Percentiles rank a stretch among this genome's conserved stretches.
Evolutionary conservation across 176 grass and related monocot genomes (phyloP).

Genomic region (Leersia perrieri): DNA sequence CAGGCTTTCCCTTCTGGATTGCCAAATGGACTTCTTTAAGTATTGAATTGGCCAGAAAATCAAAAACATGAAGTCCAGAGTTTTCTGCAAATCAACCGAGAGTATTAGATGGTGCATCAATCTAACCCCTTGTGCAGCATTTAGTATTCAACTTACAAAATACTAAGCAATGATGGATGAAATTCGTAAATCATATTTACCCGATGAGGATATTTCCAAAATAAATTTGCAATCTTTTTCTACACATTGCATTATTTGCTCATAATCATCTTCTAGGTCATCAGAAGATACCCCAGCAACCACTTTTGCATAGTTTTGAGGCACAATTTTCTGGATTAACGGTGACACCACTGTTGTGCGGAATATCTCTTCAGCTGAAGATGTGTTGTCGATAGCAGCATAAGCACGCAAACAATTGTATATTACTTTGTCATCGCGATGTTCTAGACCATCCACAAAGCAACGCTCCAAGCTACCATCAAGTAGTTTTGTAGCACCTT

Average conservation of each 20-base stretch:
- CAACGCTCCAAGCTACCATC: conserved; percentile 80
- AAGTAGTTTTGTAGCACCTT: conserved; percentile 75
- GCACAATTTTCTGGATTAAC: conserved; percentile 77
- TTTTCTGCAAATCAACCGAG: conserved; percentile 63
- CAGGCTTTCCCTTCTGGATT: conserved; percentile 87
- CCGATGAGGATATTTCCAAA: conserved; percentile 89
- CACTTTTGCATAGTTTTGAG: conserved; percentile 57
- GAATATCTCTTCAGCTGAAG: conserved; percentile 88
- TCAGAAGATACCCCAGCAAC: conserved; percentile 60
- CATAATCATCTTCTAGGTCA: conserved; percentile 79
- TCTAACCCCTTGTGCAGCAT: not conserved
- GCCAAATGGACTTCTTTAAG: conserved; percentile 86
- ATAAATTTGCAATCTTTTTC: conserved; percentile 98
- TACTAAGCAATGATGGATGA: not conserved
- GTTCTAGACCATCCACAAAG: conserved; percentile 79
- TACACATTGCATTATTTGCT: conserved; percentile 64
- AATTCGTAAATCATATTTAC: conserved; percentile 35
- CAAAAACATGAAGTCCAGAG: conserved; percentile 97
- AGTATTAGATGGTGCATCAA: conserved; percentile 30
- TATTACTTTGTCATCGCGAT: conserved; percentile 72
- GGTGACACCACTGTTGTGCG: conserved; percentile 74
- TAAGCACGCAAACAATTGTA: conserved; percentile 97
- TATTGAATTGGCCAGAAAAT: conserved; percentile 97
- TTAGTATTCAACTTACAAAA: not conserved
- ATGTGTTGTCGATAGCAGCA: conserved; percentile 95